Base-by-base conservation (phyloP, 2,329 filamentous ascomycete species). In the Epichloe amarillans region DNA sequence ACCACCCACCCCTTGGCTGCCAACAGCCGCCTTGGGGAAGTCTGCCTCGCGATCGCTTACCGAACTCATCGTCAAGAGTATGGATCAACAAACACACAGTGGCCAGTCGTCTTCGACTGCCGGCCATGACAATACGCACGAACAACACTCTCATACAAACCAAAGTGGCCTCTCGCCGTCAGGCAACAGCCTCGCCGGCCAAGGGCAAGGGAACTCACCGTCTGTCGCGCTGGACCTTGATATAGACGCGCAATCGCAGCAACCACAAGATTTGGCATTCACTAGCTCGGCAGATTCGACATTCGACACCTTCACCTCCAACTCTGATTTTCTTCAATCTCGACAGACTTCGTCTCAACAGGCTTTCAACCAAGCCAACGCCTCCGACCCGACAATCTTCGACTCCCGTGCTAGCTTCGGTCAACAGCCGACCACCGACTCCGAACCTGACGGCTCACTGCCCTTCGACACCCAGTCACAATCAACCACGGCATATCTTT, bases 61-160 rank as follows among this genome's bases (percentile, higher is more conserved):
- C 52, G 50, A 50, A 47, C 44, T 45, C 47, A 23, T 42, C 46
- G 40, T 49, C 54, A 61, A 58, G 60, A 63, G 60, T 61, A 72
- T 72, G 69, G 68, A 69, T 64, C 68, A 69, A 57, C 66, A 69
- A 55, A 60, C 59, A 60, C 67, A 68, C 56, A 64, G 62, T 64
- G 79, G 79, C 63, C 79, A 80, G 62, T 83, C 81, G 59, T 77
- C 75, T 58, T 83, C 82, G 61, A 72, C 72, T 36, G 38, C 51
- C 46, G 52, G 47, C 44, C 54, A 53, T 14, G 49, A 42, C 62
- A 73, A 73, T 56, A 74, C 77, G 61, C 74, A 74, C 58, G 19
- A 43, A 17, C 73, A 77, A 61, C 69, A 68, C 63, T 65, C 72
- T 71, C 74, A 80, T 82, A 83, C 85, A 83, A 84, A 76, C 66